phyloP scores from a whole-genome alignment of 2,329 filamentous ascomycete species.

The Sporothrix pallida region DNA sequence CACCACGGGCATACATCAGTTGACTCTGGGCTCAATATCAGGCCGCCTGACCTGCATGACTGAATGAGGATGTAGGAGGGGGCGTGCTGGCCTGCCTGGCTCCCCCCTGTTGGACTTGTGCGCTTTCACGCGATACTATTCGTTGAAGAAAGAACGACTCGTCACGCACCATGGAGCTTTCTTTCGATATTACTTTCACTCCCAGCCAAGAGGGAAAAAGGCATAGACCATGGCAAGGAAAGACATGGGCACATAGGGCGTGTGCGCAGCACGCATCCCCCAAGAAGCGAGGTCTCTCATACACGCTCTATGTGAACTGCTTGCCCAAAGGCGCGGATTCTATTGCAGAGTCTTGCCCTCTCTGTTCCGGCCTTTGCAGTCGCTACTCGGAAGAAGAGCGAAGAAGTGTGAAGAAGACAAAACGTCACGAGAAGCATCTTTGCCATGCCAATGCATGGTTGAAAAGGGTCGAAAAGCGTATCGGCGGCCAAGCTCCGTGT shows the following conservation, averaged over 20 bases:
- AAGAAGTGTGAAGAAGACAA: neutral
- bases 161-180: neutral
- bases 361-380: no score
- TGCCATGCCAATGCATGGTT: neutral
- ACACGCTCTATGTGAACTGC: neutral
- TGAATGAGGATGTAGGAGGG: neutral
- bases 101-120: neutral
- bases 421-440: neutral
- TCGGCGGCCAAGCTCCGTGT: slow-evolving; percentile 15
- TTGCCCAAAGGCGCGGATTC: neutral
- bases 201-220: neutral
- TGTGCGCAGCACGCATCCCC: neutral
- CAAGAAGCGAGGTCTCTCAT: neutral
- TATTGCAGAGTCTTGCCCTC: no score
- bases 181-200: neutral
- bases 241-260: neutral
- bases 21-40: slow-evolving; percentile 27
- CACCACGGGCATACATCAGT: slow-evolving; percentile 21
- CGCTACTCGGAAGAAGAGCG: no score
- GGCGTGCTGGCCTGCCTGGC: neutral
- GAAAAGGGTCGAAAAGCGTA: slow-evolving; percentile 3
- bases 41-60: slow-evolving; percentile 8
- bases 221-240: neutral
- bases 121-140: neutral
- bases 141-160: neutral